A percentile compares a stretch with the other conserved stretches of the same genome.
Conservation (phyloP, 2,329 filamentous ascomycete genomes). For the Xylaria sp. region DNA sequence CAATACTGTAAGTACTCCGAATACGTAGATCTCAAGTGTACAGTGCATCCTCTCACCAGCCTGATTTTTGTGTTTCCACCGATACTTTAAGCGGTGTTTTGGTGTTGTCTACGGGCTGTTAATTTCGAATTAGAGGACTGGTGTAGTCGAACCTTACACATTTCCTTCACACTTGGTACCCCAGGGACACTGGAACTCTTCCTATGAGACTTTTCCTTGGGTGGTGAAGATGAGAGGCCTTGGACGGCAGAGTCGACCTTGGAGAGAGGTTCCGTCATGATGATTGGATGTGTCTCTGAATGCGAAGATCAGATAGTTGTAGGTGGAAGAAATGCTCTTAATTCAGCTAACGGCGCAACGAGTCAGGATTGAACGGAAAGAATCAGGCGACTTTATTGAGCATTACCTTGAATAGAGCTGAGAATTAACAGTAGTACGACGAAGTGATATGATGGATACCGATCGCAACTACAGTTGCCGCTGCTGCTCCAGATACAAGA, state of each 20-base stretch:
- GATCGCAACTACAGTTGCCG: conserved; percentile 16
- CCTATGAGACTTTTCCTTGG: conserved; percentile 72
- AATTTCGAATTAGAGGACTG: not conserved
- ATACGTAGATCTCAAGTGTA: not conserved
- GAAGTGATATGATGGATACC: conserved; percentile 24
- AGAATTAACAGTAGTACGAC: conserved; percentile 12
- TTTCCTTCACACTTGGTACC: conserved; percentile 84
- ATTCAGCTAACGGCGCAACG: conserved; percentile 19
- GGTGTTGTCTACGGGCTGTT: conserved; percentile 72
- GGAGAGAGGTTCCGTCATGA: conserved; percentile 68
- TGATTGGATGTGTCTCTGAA: conserved; percentile 34
- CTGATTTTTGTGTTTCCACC: conserved; percentile 84
- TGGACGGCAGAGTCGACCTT: conserved; percentile 94
- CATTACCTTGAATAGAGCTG: conserved; percentile 39
- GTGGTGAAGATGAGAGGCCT: conserved; percentile 75
- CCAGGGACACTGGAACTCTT: conserved; percentile 80
- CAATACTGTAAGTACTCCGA: conserved; percentile 25
- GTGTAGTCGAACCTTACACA: conserved; percentile 69
- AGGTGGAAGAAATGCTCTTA: not conserved
- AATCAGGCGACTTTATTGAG: not conserved
- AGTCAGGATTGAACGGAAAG: conserved; percentile 5
- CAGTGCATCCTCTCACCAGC: conserved; percentile 72
- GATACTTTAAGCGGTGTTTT: conserved; percentile 77
- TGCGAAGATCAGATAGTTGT: conserved; percentile 7
- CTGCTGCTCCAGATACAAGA: conserved; percentile 26